Conservation (phyloP, 2,329 filamentous ascomycete species). For the Colletotrichum horii region DNA sequence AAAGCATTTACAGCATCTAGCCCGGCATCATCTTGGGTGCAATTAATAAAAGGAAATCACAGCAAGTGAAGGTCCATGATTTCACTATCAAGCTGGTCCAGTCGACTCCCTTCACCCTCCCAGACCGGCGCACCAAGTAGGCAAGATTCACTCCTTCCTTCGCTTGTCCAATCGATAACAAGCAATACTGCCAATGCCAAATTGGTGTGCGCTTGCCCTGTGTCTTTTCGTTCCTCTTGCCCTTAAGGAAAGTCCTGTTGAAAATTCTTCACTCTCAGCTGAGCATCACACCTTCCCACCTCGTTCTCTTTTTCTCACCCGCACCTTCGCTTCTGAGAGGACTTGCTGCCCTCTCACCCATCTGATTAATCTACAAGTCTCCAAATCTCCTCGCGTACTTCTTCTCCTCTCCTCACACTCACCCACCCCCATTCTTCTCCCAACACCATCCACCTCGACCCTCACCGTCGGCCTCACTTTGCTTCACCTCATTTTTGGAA, state of each 20-base stretch:
- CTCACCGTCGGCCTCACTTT: neutral
- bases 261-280: neutral
- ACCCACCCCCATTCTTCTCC: neutral
- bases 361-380: neutral
- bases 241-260: neutral
- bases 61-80: neutral
- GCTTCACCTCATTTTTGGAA: slow-evolving; percentile 13
- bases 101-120: neutral
- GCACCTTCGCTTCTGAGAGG: neutral
- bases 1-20: neutral
- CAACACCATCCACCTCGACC: neutral
- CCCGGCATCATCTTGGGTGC: neutral
- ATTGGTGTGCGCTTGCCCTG: neutral
- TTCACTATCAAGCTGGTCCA: neutral
- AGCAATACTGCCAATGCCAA: neutral
- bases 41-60: neutral
- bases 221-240: neutral
- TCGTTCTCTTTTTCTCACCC: neutral
- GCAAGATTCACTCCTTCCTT: neutral
- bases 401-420: neutral
- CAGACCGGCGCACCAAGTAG: neutral
- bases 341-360: neutral
- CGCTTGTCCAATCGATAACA: neutral
- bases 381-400: neutral
- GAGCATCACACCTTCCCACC: neutral